Conservation (phyloP, 2,329 filamentous ascomycete genomes). For the Venturia asperata region DNA sequence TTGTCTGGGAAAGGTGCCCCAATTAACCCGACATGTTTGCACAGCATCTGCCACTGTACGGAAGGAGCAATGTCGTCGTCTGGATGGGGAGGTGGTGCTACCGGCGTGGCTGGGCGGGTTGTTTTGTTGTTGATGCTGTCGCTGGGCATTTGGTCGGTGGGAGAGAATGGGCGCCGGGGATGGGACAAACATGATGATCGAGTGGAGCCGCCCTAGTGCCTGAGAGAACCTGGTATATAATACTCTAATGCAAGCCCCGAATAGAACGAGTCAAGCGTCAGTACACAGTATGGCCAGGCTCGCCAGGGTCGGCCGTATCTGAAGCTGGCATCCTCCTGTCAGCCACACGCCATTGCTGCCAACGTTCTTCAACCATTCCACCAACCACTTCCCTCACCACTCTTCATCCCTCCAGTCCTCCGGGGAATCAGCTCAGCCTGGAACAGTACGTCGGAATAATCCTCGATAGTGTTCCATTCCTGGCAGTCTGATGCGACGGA, state of each 20-base stretch:
- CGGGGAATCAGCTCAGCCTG: no score
- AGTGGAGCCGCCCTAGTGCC: slow-evolving; percentile 10
- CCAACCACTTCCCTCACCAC: no score
- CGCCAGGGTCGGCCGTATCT: no score
- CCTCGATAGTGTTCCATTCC: no score
- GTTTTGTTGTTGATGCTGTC: not conserved
- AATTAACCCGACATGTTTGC: slow-evolving; percentile 1
- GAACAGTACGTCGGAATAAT: no score
- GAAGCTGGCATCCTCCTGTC: not conserved
- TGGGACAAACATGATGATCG: not conserved
- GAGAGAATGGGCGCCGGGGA: not conserved
- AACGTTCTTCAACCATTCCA: no score
- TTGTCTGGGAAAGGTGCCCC: not conserved
- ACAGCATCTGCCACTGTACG: not conserved
- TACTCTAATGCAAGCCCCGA: slow-evolving; percentile 8
- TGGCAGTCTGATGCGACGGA: no score
- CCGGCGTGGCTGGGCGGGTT: not conserved
- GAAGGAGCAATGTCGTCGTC: not conserved
- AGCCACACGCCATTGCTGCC: not conserved
- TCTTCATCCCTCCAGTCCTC: no score
- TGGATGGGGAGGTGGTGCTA: not conserved
- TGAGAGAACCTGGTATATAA: not conserved
- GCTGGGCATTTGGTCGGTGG: not conserved
- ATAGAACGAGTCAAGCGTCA: slow-evolving; percentile 4
- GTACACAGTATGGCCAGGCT: not conserved